Conservation (phyloP, 768 basidiomycete genomes). For the Naematelia encephala region DNA sequence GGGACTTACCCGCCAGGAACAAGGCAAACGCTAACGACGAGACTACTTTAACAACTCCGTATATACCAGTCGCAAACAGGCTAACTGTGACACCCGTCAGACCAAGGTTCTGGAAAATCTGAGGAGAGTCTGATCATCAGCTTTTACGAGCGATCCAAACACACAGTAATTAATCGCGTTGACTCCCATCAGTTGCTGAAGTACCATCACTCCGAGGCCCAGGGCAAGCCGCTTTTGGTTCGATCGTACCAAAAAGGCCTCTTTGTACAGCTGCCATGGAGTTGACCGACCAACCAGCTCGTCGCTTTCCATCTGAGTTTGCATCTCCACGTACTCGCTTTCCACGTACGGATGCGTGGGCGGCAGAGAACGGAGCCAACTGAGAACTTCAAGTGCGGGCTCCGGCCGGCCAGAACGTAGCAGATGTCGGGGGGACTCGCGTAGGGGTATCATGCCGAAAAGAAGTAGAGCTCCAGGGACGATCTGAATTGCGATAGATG, state of each 20-base stretch:
- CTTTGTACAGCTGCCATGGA: no score
- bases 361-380: not conserved
- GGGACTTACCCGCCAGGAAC: no score
- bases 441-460: not conserved
- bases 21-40: no score
- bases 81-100: not conserved
- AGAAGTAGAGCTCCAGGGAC: not conserved
- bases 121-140: no score
- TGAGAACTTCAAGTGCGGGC: not conserved
- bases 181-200: no score
- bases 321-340: not conserved
- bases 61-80: constrained; percentile 1
- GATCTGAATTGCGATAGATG: constrained; percentile 1
- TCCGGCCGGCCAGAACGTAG: not conserved
- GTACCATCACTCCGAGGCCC: no score
- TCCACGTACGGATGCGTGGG: constrained; percentile 2
- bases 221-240: no score
- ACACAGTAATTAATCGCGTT: no score
- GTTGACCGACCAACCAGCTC: no score
- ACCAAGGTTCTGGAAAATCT: not conserved
- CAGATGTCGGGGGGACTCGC: not conserved
- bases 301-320: constrained; percentile 1
- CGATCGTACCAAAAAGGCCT: no score
- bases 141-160: no score
- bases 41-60: not conserved